Percentiles rank a stretch among this genome's conserved stretches.
Conservation (phyloP, 257 asterid species). For the Cinchona pubescens region DNA sequence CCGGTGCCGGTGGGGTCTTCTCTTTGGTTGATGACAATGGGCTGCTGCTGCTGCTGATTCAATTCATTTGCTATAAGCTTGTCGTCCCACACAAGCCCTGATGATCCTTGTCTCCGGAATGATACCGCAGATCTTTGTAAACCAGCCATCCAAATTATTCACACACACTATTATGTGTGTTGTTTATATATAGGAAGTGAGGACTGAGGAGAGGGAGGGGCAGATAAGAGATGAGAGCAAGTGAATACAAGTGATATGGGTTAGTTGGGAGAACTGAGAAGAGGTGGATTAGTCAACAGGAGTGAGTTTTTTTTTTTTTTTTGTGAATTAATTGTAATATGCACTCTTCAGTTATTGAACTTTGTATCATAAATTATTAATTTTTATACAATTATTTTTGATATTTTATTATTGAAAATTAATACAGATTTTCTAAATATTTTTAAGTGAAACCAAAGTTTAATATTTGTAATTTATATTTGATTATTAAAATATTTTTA, state of each 20-base stretch:
- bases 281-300: not conserved
- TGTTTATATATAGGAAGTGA: not conserved
- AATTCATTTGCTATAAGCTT: constrained; percentile 56
- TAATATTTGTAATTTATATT: no score
- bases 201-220: not conserved
- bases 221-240: not conserved
- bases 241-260: not conserved
- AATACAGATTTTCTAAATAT: no score
- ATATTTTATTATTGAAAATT: no score
- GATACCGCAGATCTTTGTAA: constrained; percentile 78
- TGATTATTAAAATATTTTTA: no score
- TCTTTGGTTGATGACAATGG: constrained; percentile 28
- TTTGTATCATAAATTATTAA: no score
- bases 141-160: constrained; percentile 50
- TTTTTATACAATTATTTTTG: no score
- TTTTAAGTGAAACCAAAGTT: no score
- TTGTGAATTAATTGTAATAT: no score
- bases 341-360: no score
- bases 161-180: no score
- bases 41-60: constrained; percentile 24
- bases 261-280: not conserved
- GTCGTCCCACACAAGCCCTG: constrained; percentile 90
- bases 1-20: constrained; percentile 31
- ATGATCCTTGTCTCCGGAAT: constrained; percentile 82
- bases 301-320: not conserved